Conservation (phyloP, 2,329 filamentous ascomycete species). For the Aspergillus arachidicola region DNA sequence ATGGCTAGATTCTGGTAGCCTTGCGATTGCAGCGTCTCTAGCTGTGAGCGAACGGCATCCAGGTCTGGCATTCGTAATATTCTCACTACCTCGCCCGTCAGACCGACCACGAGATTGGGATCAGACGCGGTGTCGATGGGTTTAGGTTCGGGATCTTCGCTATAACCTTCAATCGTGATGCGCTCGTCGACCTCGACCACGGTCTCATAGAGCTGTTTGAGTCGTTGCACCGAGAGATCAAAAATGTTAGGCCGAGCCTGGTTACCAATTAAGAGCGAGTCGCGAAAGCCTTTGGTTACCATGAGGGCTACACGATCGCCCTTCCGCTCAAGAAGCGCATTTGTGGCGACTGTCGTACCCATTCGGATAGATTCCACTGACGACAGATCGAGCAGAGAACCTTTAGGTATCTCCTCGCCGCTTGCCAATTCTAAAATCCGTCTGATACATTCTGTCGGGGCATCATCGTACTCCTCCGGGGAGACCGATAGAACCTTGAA, state of each 20-base stretch:
- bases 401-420: constrained; percentile 17
- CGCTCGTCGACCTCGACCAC: constrained; percentile 29
- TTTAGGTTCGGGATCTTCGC: constrained; percentile 26
- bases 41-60: constrained; percentile 55
- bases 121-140: constrained; percentile 47
- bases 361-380: constrained; percentile 67
- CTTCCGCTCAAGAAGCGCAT: constrained; percentile 60
- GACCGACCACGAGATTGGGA: constrained; percentile 59
- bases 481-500: constrained; percentile 86
- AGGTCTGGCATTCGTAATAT: constrained; percentile 62
- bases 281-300: constrained; percentile 77
- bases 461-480: constrained; percentile 83
- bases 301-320: constrained; percentile 23
- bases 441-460: constrained; percentile 39
- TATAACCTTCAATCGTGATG: constrained; percentile 49
- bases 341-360: constrained; percentile 89
- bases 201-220: constrained; percentile 53
- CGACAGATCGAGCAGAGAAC: constrained; percentile 16
- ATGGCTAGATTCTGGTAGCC: constrained; percentile 79
- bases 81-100: constrained; percentile 65
- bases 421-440: constrained; percentile 14
- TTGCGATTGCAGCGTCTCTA: constrained; percentile 65
- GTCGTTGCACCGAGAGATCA: constrained; percentile 78
- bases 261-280: constrained; percentile 83
- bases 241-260: constrained; percentile 85